These are phyloP conservation scores for Populus hybrid DNA, from an alignment of 441 rosid species.

Conservation along the genomic window DNA sequence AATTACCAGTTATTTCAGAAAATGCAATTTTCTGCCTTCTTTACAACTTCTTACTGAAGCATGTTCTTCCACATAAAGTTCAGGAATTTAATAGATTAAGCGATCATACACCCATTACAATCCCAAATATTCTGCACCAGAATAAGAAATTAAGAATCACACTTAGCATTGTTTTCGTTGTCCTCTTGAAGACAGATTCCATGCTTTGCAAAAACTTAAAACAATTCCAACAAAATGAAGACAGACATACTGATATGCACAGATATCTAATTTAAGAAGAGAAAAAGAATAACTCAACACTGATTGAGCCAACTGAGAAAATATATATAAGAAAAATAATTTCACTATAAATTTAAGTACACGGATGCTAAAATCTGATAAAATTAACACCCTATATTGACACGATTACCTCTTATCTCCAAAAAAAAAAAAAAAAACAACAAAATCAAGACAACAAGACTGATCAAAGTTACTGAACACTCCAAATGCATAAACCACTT, in stretches of 20 bases:
- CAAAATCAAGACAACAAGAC: constrained; percentile 8
- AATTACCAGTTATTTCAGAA: not conserved
- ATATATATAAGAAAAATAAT: not conserved
- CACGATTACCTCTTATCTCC: constrained; percentile 7
- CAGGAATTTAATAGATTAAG: too few species aligned
- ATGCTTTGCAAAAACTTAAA: not conserved
- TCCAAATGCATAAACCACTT: constrained; percentile 17
- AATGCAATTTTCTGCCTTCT: too few species aligned
- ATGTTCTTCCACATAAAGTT: too few species aligned
- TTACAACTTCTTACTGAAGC: too few species aligned
- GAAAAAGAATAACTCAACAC: not conserved
- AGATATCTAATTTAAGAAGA: not conserved
- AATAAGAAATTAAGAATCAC: not conserved
- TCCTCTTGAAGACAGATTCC: not conserved
- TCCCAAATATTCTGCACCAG: too few species aligned
- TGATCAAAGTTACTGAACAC: constrained; percentile 11
- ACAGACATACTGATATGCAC: not conserved
- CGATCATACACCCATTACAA: too few species aligned
- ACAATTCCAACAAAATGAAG: not conserved
- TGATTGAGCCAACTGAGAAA: not conserved
- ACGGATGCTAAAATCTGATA: constrained; percentile 20
- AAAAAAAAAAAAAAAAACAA: constrained; percentile 3
- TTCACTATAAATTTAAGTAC: not conserved
- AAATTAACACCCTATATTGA: constrained; percentile 4
- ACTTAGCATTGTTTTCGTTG: not conserved